Base-by-base conservation (phyloP, 805 yeast genomes). In the Monosporozyma aerobia region DNA sequence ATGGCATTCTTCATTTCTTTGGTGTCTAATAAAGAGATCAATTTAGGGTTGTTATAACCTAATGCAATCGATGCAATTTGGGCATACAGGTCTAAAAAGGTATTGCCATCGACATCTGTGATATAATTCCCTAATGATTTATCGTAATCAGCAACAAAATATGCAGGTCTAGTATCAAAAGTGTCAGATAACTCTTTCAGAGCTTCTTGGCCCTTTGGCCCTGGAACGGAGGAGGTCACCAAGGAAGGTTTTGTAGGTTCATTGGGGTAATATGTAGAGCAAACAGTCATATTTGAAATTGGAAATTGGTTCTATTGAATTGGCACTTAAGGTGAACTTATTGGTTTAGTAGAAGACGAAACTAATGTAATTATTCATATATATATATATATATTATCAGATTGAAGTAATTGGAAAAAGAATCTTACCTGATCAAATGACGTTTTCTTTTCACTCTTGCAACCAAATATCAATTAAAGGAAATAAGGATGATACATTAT, bases 201-300 rank as follows among this genome's bases (percentile, higher is more conserved):
- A 44, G 74, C 79, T 44, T 70, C 75, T 60, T 74, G 62, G 56
- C 87, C 77, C 61, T 76, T 73, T 43, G 95, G 92, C 46, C 97
- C 96, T 47, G 97, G 97, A 60, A 86, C 74, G 19, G 74, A 64
- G 13, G 73, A 58, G n/a, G 87, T 76, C 55, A 68, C 73, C 48
- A 88, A 77, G 11, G 65, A 64, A 54, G 98, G 97, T 45, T 70
- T 77, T 35, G 74, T 57, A 58, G 97, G 97, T 74, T 90, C 98
- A 56, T 74, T 64, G 57, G 95, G 95, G 74, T 85, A 90, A 70
- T 82, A 81, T 53, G 69, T 65, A 41, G 74, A 78, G 56, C 80
- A 70, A 83, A 77, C 60, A 57, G 55, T 37, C 55, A 50, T 50
- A 7, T 2, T 44, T 22, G 7, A 23, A 35, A 35, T 4, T 27